Conservation (phyloP, 805 yeast species). For the Starmerella vaccinii region DNA sequence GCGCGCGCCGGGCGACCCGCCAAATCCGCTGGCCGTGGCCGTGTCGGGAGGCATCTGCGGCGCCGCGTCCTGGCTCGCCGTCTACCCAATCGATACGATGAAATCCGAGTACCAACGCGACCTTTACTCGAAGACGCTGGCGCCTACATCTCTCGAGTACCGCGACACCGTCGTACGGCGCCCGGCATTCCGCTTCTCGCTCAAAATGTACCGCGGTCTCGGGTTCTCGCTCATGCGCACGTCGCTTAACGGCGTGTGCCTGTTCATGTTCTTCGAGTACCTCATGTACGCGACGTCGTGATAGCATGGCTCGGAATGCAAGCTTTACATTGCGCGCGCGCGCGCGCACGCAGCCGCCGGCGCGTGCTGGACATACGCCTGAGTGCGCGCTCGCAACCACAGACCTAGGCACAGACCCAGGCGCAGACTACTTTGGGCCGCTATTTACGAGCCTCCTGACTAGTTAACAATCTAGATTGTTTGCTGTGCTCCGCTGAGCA, state of each 20-base stretch:
- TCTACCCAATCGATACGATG: constrained; percentile 73
- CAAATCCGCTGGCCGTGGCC: constrained; percentile 41
- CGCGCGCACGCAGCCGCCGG: too few relatives aligned
- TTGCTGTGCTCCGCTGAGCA: too few relatives aligned
- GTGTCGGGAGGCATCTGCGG: constrained; percentile 77
- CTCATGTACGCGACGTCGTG: constrained; percentile 37
- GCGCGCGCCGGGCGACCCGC: constrained; percentile 24
- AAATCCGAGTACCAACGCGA: constrained; percentile 69
- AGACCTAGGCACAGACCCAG: too few relatives aligned
- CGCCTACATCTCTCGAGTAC: constrained; percentile 37
- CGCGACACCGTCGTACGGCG: constrained; percentile 31
- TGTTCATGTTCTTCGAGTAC: constrained; percentile 62
- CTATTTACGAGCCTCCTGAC: too few relatives aligned
- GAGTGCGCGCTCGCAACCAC: too few relatives aligned
- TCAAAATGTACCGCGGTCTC: constrained; percentile 62
- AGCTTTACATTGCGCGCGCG: too few relatives aligned
- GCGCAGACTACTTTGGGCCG: too few relatives aligned
- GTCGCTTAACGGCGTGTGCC: constrained; percentile 60
- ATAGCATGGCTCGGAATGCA: not conserved
- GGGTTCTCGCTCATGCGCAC: constrained; percentile 67
- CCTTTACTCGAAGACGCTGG: constrained; percentile 54
- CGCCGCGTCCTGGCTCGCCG: constrained; percentile 58
- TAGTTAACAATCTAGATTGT: too few relatives aligned
- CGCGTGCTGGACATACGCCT: too few relatives aligned
- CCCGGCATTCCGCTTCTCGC: constrained; percentile 26